These are phyloP conservation scores for Penicillium expansum DNA, from an alignment of 2,329 filamentous ascomycete genomes.

Conservation along the genomic window DNA sequence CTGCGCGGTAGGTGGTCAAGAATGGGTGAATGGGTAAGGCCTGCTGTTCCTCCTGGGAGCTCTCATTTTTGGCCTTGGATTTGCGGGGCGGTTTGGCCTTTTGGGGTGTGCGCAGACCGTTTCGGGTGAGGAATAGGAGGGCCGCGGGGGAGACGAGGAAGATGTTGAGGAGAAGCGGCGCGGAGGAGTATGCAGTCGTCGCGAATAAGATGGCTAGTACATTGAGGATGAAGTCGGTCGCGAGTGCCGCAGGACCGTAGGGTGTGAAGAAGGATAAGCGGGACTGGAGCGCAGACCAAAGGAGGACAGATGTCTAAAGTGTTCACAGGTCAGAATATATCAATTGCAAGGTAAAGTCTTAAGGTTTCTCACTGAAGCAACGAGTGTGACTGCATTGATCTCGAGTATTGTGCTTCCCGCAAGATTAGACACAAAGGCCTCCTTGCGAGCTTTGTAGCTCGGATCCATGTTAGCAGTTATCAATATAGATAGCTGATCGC, in stretches of 20 bases:
- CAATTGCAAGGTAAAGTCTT: not conserved
- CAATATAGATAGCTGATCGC: not conserved
- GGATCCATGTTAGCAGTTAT: conserved; percentile 31
- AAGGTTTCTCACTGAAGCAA: conserved; percentile 68
- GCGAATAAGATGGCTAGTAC: conserved; percentile 78
- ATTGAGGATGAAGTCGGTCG: conserved; percentile 85
- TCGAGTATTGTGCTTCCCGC: conserved; percentile 79
- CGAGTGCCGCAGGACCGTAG: conserved; percentile 64
- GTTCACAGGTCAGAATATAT: not conserved
- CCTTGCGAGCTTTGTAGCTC: conserved; percentile 87
- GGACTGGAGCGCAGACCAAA: conserved; percentile 87
- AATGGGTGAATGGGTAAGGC: conserved; percentile 82
- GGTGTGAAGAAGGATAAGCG: conserved; percentile 79
- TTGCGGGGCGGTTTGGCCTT: conserved; percentile 38
- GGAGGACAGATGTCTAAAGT: conserved; percentile 68
- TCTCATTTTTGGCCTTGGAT: conserved; percentile 21
- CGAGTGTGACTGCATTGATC: conserved; percentile 80
- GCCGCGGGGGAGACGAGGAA: conserved; percentile 71
- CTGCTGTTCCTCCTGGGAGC: conserved; percentile 35
- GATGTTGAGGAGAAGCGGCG: conserved; percentile 69
- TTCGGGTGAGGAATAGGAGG: conserved; percentile 54
- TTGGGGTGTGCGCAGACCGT: conserved; percentile 26
- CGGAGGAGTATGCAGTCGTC: conserved; percentile 76
- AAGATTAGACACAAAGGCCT: conserved; percentile 91
- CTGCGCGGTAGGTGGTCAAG: conserved; percentile 83